phyloP scores from a whole-genome alignment of 306 rosid species.

The Gillenia trifoliata region DNA sequence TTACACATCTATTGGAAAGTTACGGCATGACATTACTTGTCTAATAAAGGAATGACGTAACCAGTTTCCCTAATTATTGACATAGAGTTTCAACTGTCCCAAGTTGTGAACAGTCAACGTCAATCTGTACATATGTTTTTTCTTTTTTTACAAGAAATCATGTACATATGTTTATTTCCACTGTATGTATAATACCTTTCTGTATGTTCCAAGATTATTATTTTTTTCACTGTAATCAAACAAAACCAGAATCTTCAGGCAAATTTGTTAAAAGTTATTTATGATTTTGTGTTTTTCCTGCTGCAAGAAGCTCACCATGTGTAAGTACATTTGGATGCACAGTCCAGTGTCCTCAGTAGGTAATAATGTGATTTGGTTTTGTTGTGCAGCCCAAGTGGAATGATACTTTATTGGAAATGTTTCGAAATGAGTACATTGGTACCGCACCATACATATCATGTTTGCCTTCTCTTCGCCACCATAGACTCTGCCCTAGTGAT shows the following conservation, averaged over 20 bases:
- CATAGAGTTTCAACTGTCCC: background rate
- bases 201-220: background rate
- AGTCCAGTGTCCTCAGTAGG: background rate
- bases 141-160: background rate
- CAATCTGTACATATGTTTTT: background rate
- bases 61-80: background rate
- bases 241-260: background rate
- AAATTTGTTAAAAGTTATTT: background rate
- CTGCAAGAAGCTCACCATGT: background rate
- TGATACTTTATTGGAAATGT: conserved; percentile 84
- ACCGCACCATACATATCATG: conserved; percentile 92
- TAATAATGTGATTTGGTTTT: conserved; percentile 27
- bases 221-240: background rate
- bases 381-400: conserved; percentile 88
- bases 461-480: conserved; percentile 86
- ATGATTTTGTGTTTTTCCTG: background rate
- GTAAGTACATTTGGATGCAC: background rate
- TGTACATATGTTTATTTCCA: background rate
- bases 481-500: conserved; percentile 73
- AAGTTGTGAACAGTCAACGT: background rate
- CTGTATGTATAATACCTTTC: conserved; percentile 6
- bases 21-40: background rate
- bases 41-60: background rate
- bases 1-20: background rate
- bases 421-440: conserved; percentile 92